These are phyloP conservation scores for Claviceps cyperi DNA, from an alignment of 2,329 filamentous ascomycete species.

Conservation along the genomic window DNA sequence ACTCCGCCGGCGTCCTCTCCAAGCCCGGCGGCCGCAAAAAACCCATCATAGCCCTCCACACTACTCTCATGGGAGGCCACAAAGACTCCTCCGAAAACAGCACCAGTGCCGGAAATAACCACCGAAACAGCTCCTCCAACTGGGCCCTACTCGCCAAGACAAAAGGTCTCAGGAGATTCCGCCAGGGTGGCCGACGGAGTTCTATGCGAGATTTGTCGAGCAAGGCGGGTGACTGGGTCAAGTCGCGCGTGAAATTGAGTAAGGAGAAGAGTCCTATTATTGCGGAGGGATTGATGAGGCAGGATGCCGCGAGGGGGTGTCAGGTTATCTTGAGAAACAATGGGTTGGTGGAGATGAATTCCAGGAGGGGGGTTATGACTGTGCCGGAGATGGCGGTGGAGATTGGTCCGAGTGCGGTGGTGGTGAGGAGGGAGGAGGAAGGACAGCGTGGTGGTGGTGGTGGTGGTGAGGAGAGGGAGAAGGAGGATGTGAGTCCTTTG, in stretches of 20 bases:
- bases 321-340: background rate
- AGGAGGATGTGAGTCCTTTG: too few species aligned
- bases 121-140: background rate
- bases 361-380: constrained; percentile 1
- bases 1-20: constrained; percentile 7
- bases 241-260: constrained; percentile 10
- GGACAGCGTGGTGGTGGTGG: background rate
- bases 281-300: background rate
- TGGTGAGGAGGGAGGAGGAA: background rate
- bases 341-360: background rate
- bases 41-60: background rate
- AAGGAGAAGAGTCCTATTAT: constrained; percentile 6
- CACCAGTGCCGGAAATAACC: background rate
- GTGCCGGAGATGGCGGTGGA: constrained; percentile 4
- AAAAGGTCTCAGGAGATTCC: constrained; percentile 5
- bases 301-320: background rate
- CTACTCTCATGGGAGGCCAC: background rate
- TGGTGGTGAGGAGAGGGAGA: too few species aligned
- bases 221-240: constrained; percentile 15
- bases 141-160: constrained; percentile 4
- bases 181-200: constrained; percentile 2
- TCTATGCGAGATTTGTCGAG: constrained; percentile 13
- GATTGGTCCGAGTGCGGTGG: constrained; percentile 3
- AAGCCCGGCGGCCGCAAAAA: constrained; percentile 9
- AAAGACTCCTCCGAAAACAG: background rate